Evolutionary conservation across 2,329 filamentous ascomycete species (phyloP).

Genomic region (Ophiostoma fasciatum): DNA sequence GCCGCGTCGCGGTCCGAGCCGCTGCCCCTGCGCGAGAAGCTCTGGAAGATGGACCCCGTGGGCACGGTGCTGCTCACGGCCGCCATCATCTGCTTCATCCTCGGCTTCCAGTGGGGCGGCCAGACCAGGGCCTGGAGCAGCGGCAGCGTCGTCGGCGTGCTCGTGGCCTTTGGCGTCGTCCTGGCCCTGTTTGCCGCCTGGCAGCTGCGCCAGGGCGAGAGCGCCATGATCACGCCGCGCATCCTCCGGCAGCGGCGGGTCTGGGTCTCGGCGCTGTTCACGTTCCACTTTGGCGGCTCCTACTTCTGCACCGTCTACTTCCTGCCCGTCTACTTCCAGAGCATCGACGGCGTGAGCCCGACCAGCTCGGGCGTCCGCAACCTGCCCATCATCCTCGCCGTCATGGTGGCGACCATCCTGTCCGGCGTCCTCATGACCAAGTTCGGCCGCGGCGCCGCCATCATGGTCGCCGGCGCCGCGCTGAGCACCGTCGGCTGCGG

Average conservation of each 20-base stretch:
- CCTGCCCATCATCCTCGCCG: conserved; percentile 23
- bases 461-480: conserved; percentile 17
- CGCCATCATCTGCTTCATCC: conserved; percentile 23
- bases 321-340: conserved; percentile 36
- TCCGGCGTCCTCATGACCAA: conserved; percentile 1
- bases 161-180: conserved; percentile 16
- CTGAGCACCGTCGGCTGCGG: conserved; percentile 22
- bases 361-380: conserved; percentile 21
- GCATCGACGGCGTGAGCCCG: conserved; percentile 23
- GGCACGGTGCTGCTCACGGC: conserved; percentile 25
- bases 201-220: conserved; percentile 24
- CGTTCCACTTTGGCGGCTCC: conserved; percentile 26
- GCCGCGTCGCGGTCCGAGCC: conserved; percentile 16
- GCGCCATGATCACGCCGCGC: conserved; percentile 33
- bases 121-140: conserved; percentile 21
- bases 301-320: conserved; percentile 30
- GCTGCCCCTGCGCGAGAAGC: conserved; percentile 5
- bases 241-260: conserved; percentile 28
- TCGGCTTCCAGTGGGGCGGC: conserved; percentile 28
- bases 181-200: conserved; percentile 17
- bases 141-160: conserved; percentile 19
- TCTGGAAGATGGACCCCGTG: conserved; percentile 8
- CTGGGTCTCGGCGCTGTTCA: conserved; percentile 25
- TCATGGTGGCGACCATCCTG: conserved; percentile 18
- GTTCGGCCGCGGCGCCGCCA: conserved; percentile 13